These are phyloP conservation scores for Nyssa sinensis DNA, from an alignment of 148 eudicot genomes.

Conservation along the genomic window DNA sequence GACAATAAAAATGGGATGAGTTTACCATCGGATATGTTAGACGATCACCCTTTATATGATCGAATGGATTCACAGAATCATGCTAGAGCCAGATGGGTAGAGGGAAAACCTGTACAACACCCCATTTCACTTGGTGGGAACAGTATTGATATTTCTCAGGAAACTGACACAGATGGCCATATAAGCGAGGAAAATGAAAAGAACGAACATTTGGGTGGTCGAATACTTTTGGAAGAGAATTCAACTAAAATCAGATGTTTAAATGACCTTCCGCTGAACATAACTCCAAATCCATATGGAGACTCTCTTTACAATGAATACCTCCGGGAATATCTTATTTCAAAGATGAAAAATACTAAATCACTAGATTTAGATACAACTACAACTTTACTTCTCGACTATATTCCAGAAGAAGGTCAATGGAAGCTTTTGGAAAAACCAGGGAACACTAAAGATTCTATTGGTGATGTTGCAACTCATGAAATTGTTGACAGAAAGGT, in stretches of 20 bases:
- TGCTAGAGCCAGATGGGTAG: constrained; percentile 33
- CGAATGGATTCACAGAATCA: constrained; percentile 40
- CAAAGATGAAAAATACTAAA: constrained; percentile 41
- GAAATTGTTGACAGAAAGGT: constrained; percentile 18
- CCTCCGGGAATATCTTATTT: constrained; percentile 43
- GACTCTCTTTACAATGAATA: constrained; percentile 47
- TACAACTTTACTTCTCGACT: constrained; percentile 55
- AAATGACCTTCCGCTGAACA: constrained; percentile 24
- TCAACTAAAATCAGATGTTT: constrained; percentile 16
- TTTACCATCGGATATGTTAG: constrained; percentile 12
- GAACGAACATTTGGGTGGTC: constrained; percentile 17
- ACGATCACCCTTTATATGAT: constrained; percentile 19
- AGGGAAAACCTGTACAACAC: constrained; percentile 24
- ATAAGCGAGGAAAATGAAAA: constrained; percentile 16
- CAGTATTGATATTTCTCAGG: constrained; percentile 7
- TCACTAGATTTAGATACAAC: constrained; percentile 40
- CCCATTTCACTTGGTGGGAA: constrained; percentile 16
- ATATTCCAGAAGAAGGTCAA: constrained; percentile 70
- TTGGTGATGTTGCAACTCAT: constrained; percentile 15
- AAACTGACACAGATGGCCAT: constrained; percentile 15
- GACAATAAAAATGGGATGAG: constrained; percentile 25
- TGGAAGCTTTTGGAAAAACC: constrained; percentile 68
- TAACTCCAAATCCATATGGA: constrained; percentile 33
- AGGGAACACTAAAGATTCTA: constrained; percentile 22
- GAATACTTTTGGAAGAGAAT: constrained; percentile 20